A percentile compares a stretch with the other conserved stretches of the same genome.
These are phyloP conservation scores for Dendrobium nobile DNA, from an alignment of 106 monocot genomes.

Conservation along the genomic window DNA sequence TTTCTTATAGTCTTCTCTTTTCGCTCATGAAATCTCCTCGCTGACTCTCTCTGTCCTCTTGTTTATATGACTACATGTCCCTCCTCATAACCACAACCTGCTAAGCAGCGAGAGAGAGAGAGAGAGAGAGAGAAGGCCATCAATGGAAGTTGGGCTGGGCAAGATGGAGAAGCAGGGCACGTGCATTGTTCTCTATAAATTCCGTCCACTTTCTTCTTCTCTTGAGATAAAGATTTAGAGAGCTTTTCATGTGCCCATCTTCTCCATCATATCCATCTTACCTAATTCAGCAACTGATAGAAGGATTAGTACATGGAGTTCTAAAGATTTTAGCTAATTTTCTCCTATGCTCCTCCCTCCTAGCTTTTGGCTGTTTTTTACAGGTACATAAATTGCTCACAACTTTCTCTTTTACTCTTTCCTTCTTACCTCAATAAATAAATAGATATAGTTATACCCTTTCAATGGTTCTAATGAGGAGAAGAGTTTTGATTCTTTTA, in stretches of 20 bases:
- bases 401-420: too few relatives aligned
- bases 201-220: too few relatives aligned
- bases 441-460: too few relatives aligned
- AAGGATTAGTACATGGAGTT: too few relatives aligned
- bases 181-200: constrained; percentile 29
- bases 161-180: constrained; percentile 61
- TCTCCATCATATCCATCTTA: constrained; percentile 31
- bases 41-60: not conserved
- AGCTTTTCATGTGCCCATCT: constrained; percentile 44
- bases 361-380: too few relatives aligned
- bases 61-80: not conserved
- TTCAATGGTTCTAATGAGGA: too few relatives aligned
- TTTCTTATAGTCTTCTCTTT: not conserved
- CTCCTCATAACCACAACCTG: not conserved
- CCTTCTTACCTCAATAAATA: too few relatives aligned
- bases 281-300: too few relatives aligned
- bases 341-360: too few relatives aligned
- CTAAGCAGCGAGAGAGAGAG: not conserved
- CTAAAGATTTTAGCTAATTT: not conserved
- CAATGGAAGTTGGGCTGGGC: constrained; percentile 21
- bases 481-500: too few relatives aligned
- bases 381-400: too few relatives aligned
- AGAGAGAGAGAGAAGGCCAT: not conserved
- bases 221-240: constrained; percentile 1
- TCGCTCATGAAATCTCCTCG: too few relatives aligned